phyloP scores from a whole-genome alignment of 495 filamentous ascomycete genomes.

The Neurospora africana region DNA sequence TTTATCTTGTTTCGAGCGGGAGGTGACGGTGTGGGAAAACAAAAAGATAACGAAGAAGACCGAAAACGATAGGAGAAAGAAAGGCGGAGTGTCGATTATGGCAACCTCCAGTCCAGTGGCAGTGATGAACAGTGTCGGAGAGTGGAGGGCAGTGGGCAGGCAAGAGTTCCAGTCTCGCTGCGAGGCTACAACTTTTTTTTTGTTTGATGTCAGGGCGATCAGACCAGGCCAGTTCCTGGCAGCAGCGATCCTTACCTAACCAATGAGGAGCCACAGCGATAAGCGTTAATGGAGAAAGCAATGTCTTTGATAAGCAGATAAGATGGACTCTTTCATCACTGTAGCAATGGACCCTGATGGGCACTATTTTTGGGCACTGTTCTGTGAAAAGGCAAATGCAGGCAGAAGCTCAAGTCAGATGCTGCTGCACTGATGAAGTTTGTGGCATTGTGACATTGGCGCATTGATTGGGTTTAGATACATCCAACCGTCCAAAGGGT shows the following conservation, averaged over 20 bases:
- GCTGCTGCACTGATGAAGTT: neutral
- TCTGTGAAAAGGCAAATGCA: neutral
- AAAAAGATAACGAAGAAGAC: neutral
- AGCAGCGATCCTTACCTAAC: too few relatives aligned
- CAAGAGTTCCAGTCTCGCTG: slow-evolving; percentile 1
- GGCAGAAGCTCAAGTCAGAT: neutral
- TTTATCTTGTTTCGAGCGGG: neutral
- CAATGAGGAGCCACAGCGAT: slow-evolving; percentile 1
- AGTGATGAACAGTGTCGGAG: neutral
- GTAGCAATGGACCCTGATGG: slow-evolving; percentile 5
- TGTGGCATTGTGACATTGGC: neutral
- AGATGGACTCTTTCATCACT: slow-evolving; percentile 1
- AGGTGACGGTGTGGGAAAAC: neutral
- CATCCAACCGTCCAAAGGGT: neutral
- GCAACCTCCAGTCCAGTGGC: neutral
- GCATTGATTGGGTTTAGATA: neutral
- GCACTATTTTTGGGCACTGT: slow-evolving; percentile 3
- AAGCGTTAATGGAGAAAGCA: neutral
- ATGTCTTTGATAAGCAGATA: neutral
- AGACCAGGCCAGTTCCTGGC: slow-evolving; percentile 6
- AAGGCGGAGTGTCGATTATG: neutral
- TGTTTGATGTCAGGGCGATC: slow-evolving; percentile 3
- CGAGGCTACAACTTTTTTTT: slow-evolving; percentile 15
- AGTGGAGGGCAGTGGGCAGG: neutral
- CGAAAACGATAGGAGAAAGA: neutral